Percentiles rank a stretch among this genome's conserved stretches.
These are phyloP conservation scores for Mucor sp. DNA, from an alignment of 371 early-diverging fungal genomes.

Conservation along the genomic window DNA sequence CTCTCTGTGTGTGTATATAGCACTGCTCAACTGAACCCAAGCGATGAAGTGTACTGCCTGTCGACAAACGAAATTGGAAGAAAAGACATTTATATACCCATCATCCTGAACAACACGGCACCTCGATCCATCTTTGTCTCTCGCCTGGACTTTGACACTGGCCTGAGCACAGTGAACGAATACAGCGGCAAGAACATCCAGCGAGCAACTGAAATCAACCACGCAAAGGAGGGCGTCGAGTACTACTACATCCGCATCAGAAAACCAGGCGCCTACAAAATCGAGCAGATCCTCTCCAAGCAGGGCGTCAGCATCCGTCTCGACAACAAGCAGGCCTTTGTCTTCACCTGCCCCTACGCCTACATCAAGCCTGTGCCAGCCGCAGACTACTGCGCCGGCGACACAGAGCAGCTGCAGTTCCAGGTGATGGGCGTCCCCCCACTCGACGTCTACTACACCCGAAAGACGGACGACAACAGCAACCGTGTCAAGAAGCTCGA, in stretches of 20 bases:
- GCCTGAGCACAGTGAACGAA: conserved; percentile 7
- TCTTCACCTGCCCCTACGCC: conserved; percentile 49
- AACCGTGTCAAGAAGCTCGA: conserved; percentile 8
- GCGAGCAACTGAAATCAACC: conserved; percentile 44
- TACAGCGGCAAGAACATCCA: conserved; percentile 33
- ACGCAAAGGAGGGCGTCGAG: conserved; percentile 39
- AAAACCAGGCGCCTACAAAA: conserved; percentile 43
- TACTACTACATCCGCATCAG: conserved; percentile 39
- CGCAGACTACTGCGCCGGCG: conserved; percentile 41
- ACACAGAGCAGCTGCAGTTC: conserved; percentile 32
- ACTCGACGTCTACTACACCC: conserved; percentile 38
- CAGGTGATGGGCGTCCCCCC: conserved; percentile 48
- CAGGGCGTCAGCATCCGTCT: conserved; percentile 43
- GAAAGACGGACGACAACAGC: background rate
- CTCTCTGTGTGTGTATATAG: conserved; percentile 14
- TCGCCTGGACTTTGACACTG: conserved; percentile 47
- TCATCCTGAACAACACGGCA: conserved; percentile 51
- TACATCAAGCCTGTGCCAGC: conserved; percentile 19
- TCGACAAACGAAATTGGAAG: conserved; percentile 32
- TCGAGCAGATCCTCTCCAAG: conserved; percentile 39
- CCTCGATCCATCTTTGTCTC: conserved; percentile 41
- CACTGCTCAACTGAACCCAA: conserved; percentile 50
- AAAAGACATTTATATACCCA: conserved; percentile 47
- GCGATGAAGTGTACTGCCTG: conserved; percentile 45
- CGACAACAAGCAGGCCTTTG: conserved; percentile 32